Base-by-base conservation (phyloP, 2,329 filamentous ascomycete genomes). In the Hypoxylon sp. region DNA sequence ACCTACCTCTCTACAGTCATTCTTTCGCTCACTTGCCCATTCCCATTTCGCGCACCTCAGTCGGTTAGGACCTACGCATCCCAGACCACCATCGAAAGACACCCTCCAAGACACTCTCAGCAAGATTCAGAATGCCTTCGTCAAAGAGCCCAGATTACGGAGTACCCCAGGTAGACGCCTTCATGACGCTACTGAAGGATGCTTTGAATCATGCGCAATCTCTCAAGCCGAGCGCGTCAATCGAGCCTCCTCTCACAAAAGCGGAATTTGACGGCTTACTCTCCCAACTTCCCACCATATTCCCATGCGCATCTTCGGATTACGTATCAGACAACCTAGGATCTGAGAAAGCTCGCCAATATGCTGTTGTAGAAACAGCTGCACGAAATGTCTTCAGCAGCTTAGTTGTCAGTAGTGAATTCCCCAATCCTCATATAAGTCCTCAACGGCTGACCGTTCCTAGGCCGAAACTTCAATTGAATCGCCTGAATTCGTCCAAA, bases 331-430 rank as follows among this genome's bases (percentile, higher is more conserved):
- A 78, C 32, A 72, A 71, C 13, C 75, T 74, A 64, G 78, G 79
- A n/a, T 49, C 76, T 5, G 80, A 82, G 41, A 84, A 84, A 71
- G 82, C 74, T 65, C 86, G 86, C 48, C 89, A 90, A 71, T 89
- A 89, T 76, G 89, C 90, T 34, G 86, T 92, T 21, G 88, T 97
- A 50, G 96, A 98, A 79, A 94, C 91, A 17, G 94, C 93, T 10
- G 92, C 91, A 55, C 90, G 93, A 74, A 89, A 91, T 73, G 87
- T 92, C 51, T 97, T 98, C 80, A 93, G 93, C 79, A 84, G 87
- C 68, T 83, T 93, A 67, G 86, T 97, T 78, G 93, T 96, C 82
- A 84, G 91, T 67, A 30, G n/a, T 45, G 43, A 67, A 58, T 3
- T 41, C 11, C 11, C 38, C 25, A 17, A 50, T 34, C 19, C 32